Base-by-base conservation (phyloP, 306 rosid species). In the Casuarina equisetifolia region DNA sequence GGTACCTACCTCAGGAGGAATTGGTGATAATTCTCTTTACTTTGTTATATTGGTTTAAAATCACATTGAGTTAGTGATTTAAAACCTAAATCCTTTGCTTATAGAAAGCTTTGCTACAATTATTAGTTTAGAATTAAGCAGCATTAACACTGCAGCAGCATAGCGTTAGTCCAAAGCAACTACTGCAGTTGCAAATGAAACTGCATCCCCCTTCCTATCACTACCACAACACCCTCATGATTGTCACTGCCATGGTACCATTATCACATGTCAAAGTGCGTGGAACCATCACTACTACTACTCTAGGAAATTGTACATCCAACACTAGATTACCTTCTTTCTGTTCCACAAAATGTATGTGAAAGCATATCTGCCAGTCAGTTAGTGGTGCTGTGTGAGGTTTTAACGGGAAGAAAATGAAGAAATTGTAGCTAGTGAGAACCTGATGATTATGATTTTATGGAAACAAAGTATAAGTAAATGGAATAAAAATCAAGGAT, bases 1-100 rank as follows among this genome's bases (percentile, higher is more conserved):
- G 78, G 98, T 91, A 81, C 80, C 40, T 61, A 46, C 68, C 48
- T 49, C 25, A 35, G 39, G 6, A 57, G 57, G 45, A 16, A 2
- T 70, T 48, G 32, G 42, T 64, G 57, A 16, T 17, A 46, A 2
- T 76, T 20, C 66, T 49, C 15, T 49, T 49, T 2, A 40, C 4
- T 53, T 32, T 55, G 12, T 25, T 19, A 20, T 59, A 42, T 42
- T 15, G 20, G 52, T 25, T 43, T 16, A 45, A 58, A 71, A 46
- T 61, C 52, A 10, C 36, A 17, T 39, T 17, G 35, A 66, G 20
- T 66, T 7, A 66, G 35, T 39, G 13, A 16, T 11, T 40, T 64
- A 15, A 62, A 38, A 36, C 39, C 12, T 58, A 20, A 25, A 58
- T 15, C 40, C 38, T 7, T 8, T 15, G 25, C 66, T 58, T 6